Base-by-base conservation (phyloP, 139 green algal genomes). In the Asterochloris sp. region DNA sequence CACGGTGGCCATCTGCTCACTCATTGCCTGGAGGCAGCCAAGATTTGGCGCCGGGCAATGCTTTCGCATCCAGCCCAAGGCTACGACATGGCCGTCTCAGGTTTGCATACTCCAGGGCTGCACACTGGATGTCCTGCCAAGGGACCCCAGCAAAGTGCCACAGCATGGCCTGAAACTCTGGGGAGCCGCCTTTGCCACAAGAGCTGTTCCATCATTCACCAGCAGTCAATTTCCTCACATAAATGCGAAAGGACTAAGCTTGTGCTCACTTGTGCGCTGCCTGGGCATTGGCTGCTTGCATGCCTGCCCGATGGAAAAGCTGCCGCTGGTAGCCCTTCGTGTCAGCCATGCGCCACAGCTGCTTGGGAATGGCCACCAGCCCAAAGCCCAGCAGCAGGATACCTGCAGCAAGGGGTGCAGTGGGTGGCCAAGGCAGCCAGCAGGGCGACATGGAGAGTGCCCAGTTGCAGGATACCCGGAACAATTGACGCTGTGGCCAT, bases 371-470 rank as follows among this genome's bases (percentile, higher is more conserved):
- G n/a, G 92, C 89, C 80, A 93, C 89, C 80, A 94, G 82, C 14
- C 90, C 90, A 78, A 88, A 94, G 0, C 89, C 88, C 80, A 94
- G 88, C 69, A 94, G 78, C 47, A 93, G 90, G 23, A 94, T 90
- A 79, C 84, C 88, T 67, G 85, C 82, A 23, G 29, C 74, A 79
- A 64, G 28, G 29, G 1, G 67, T 38, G 19, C 10, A 54, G 38
- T 54, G 38, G 6, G 6, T 54, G 38, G 2, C 38, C 38, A 54
- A 54, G 38, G 38, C 38, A 54, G 38, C 2, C 38, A 54, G 38
- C 38, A 54, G 38, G 6, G 38, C 38, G 38, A 6, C 38, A 54
- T 54, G 38, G 38, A 54, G 38, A 54, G 38, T 54, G 38, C 38
- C 38, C 2, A 54, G 38, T 54, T 54, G 38, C 38, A 54, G 38